Evolutionary conservation across 805 yeast genomes (phyloP), one percentile per base, ranked within the genome.

Genomic region (Wickerhamiella brachini): DNA sequence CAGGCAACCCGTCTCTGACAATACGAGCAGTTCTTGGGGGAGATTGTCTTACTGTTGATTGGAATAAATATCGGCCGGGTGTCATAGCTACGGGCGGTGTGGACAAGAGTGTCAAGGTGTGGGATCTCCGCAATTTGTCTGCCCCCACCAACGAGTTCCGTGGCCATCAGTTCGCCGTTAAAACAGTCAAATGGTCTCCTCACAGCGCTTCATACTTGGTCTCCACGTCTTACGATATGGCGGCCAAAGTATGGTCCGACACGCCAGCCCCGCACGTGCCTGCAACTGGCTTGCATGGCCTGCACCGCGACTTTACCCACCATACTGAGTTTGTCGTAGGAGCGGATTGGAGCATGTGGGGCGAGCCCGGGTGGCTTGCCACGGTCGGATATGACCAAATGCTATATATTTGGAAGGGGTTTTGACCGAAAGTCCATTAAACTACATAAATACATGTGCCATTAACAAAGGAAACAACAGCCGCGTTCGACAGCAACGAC

Each of bases 321-420:
- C 97, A 93, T 68, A 74, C 79, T 26, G 98, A 90, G 70, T 90
- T 90, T 68, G 96, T 84, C 1, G 78, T 85, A 58, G 97, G 94
- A 17, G 83, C 89, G 56, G 97, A 93, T 69, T 93, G 95, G 85
- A 83, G 95, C 57, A 67, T 93, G 49, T 90, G 97, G 97, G 98
- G 97, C 2, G 81, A 80, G 58, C 94, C 93, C 1, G 97, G 97
- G 1, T 89, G 93, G 88, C 88, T 83, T 17, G 95, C 93, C 9
- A 81, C 95, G 15, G 82, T 89, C 0, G 96, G 95, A 1, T 90
- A 96, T 95, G 98, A 90, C 69, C 95, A 90, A 62, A 87, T 86
- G 83, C 81, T 88, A 6, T 82, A 83, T 62, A 76, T 93, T 7
- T 93, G 95, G 95, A 88, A 84, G 58, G 57, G 44, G 20, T 37